phyloP scores from a whole-genome alignment of 305 asterid genomes.

The Nicotiana rustica region DNA sequence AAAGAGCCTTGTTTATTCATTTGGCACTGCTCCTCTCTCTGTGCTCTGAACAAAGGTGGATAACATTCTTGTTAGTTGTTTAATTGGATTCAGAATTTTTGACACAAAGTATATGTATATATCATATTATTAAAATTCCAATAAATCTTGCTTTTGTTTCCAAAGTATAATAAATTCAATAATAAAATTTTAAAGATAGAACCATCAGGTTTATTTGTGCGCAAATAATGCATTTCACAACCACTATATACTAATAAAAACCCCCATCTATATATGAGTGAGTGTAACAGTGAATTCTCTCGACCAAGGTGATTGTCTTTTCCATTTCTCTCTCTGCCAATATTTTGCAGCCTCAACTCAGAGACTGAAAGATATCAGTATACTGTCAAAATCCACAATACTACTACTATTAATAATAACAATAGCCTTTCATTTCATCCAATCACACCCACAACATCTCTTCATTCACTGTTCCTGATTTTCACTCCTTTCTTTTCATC shows the following conservation, averaged over 20 bases:
- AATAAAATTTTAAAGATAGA: too few species aligned
- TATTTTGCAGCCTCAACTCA: not conserved
- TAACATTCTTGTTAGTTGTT: too few species aligned
- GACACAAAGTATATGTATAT: too few species aligned
- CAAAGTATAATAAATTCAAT: not conserved
- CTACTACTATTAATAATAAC: conserved; percentile 11
- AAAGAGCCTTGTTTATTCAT: too few species aligned
- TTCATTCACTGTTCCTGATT: conserved; percentile 27
- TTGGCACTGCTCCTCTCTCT: too few species aligned
- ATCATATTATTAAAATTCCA: too few species aligned
- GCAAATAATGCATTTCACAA: not conserved
- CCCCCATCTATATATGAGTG: conserved; percentile 16
- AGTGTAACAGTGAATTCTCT: conserved; percentile 28
- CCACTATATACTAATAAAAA: not conserved
- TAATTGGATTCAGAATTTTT: too few species aligned
- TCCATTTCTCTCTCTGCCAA: not conserved
- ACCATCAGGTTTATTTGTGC: too few species aligned
- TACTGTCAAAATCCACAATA: conserved; percentile 29
- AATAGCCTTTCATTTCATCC: conserved; percentile 33
- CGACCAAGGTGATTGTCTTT: conserved; percentile 13
- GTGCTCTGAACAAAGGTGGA: too few species aligned
- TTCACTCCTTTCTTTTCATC: conserved; percentile 51
- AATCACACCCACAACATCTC: conserved; percentile 27
- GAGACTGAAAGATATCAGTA: conserved; percentile 31
- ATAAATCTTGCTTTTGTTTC: too few species aligned